Conservation (phyloP, 2,329 filamentous ascomycete genomes). For the Scorias spongiosa region DNA sequence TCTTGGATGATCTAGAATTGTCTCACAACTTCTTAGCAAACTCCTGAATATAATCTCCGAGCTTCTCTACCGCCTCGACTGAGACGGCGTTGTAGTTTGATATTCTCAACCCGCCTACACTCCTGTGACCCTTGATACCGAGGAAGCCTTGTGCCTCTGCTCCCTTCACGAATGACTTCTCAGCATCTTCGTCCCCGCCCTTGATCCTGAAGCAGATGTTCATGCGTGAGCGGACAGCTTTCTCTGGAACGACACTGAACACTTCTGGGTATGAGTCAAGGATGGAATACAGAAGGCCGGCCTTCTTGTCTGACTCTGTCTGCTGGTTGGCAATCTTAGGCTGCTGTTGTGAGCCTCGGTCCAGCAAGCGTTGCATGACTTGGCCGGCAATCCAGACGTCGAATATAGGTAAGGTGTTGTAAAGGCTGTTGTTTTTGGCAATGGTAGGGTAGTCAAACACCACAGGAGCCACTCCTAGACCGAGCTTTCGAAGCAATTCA, state of each 20-base stretch:
- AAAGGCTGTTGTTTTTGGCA: conserved; percentile 85
- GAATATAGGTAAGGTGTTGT: conserved; percentile 92
- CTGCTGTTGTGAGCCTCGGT: conserved; percentile 34
- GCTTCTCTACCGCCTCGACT: conserved; percentile 49
- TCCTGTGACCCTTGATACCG: conserved; percentile 79
- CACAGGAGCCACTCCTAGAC: conserved; percentile 62
- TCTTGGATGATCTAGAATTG: too few relatives aligned
- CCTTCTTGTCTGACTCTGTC: conserved; percentile 57
- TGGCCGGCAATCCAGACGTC: conserved; percentile 84
- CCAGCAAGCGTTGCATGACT: conserved; percentile 63
- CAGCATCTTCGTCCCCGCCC: conserved; percentile 46
- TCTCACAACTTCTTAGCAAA: conserved; percentile 27
- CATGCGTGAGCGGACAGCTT: conserved; percentile 67
- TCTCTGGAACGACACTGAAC: conserved; percentile 68
- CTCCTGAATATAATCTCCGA: conserved; percentile 49
- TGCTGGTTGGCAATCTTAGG: conserved; percentile 64
- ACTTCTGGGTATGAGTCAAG: conserved; percentile 58
- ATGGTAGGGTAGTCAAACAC: conserved; percentile 73
- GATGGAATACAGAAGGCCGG: conserved; percentile 57
- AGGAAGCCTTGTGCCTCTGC: conserved; percentile 53
- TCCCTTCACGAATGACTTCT: conserved; percentile 66
- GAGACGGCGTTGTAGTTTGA: conserved; percentile 83
- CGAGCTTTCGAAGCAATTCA: conserved; percentile 55
- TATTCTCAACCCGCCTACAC: conserved; percentile 70
- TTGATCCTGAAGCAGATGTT: conserved; percentile 84